Conservation (phyloP, 2,329 filamentous ascomycete species). For the Trichoderma harzianum region DNA sequence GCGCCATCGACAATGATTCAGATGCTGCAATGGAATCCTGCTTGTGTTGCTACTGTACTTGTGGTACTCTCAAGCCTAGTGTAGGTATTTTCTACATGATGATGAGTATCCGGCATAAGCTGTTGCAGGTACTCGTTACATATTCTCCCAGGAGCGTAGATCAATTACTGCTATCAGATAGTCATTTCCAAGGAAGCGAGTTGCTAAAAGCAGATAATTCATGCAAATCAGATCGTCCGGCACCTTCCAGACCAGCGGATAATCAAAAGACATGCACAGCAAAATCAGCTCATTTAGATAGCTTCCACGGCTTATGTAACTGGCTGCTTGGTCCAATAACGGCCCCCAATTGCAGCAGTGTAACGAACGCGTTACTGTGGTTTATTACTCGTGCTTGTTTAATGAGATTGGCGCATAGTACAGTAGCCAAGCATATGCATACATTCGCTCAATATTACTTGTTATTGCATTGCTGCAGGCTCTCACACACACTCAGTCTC, state of each 20-base stretch:
- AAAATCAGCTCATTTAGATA: slow-evolving; percentile 5
- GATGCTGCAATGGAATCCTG: neutral
- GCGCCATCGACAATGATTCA: neutral
- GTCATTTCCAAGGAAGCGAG: neutral
- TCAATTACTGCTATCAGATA: slow-evolving; percentile 3
- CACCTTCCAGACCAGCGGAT: slow-evolving; percentile 1
- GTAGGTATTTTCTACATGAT: neutral
- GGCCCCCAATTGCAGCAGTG: neutral
- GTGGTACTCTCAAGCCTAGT: neutral
- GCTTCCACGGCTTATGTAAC: neutral
- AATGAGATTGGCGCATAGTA: neutral
- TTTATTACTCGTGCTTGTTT: neutral
- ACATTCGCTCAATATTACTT: neutral
- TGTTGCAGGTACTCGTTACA: neutral
- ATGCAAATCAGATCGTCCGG: slow-evolving; percentile 13
- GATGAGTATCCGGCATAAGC: neutral
- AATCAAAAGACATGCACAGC: neutral
- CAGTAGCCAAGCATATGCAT: neutral
- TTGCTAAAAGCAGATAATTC: neutral
- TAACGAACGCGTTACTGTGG: neutral
- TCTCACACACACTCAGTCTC: neutral
- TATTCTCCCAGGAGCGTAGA: neutral
- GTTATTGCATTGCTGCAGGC: neutral
- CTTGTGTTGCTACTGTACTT: neutral
- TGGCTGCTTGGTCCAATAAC: neutral